Percentiles rank a stretch among this genome's conserved stretches.
These are phyloP conservation scores for Adiantum capillusveneris DNA, from an alignment of 75 land plant species.

Conservation along the genomic window DNA sequence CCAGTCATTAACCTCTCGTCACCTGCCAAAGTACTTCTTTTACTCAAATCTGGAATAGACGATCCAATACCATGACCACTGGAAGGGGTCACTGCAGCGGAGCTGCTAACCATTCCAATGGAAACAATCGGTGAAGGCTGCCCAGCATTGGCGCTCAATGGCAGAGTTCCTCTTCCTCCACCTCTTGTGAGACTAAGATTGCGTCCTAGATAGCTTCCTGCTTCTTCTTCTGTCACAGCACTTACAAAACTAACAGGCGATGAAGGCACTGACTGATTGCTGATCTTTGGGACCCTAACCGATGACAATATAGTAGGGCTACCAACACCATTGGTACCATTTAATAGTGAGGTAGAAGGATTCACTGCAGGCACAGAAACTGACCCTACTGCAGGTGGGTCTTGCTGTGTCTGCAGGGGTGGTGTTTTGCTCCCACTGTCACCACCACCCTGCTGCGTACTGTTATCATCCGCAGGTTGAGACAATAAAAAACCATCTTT, in stretches of 20 bases:
- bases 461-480: neutral
- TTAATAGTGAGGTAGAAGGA: neutral
- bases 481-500: neutral
- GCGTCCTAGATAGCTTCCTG: conserved; percentile 34
- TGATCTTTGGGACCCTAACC: neutral
- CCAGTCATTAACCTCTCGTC: conserved; percentile 57
- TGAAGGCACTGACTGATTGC: conserved; percentile 20
- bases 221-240: conserved; percentile 58
- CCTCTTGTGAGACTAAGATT: conserved; percentile 37
- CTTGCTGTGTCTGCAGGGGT: conserved; percentile 6
- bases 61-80: conserved; percentile 31
- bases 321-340: neutral
- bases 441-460: neutral
- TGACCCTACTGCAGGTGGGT: neutral
- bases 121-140: conserved; percentile 40
- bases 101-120: conserved; percentile 15
- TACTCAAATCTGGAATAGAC: conserved; percentile 35
- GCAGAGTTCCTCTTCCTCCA: conserved; percentile 29
- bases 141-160: conserved; percentile 15
- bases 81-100: conserved; percentile 27
- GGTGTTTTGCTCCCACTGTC: neutral
- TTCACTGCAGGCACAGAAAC: neutral
- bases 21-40: conserved; percentile 40
- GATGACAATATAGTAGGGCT: conserved; percentile 2
- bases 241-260: conserved; percentile 28